Base-by-base conservation (phyloP, 2,329 filamentous ascomycete genomes). In the Elsinoe ampelina region DNA sequence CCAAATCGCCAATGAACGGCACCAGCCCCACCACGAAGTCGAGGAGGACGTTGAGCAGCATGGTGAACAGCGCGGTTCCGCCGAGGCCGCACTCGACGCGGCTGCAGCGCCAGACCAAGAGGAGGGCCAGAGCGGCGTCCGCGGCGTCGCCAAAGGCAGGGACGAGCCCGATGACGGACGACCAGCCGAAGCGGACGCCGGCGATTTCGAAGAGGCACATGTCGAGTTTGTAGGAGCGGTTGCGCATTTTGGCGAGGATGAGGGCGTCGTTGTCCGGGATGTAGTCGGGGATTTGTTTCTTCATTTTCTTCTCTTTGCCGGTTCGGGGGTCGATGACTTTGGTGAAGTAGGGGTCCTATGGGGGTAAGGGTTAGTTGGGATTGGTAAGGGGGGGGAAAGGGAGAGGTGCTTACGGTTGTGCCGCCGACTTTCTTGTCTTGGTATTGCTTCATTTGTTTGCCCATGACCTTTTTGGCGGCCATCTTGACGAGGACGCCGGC, bases 291-390 rank as follows among this genome's bases (percentile, higher is more conserved):
- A 91, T 76, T 19, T 89, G 87, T 73, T 95, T 95, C 74, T 87
- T 89, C 68, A 85, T 81, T 71, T 87, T 95, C 76, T 89, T 92
- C 58, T 80, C 77, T 69, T 90, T 95, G 65, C 82, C 83, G 22
- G 84, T 82, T 55, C 77, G 81, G 7, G 86, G 87, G 41, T 91
- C 85, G 19, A 85, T 83, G 35, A 95, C 83, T 63, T 83, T 78
- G 70, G 95, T 89, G 65, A 91, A 95, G 74, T 90, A 95, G 5
- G 91, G 90, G 68, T 97, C 91, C 88, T 96, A 65, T 2, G 26
- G 26, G 26, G 65, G 39, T 38, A 38, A 61, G 35, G 59, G 47
- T 55, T 52, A 59, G 61, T 48, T 58, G 54, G 15, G 12, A 47
- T 3, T 15, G n/a, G 1, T 11, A 22, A 47, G 26, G 48, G 2